Base-by-base conservation (phyloP, 2,329 filamentous ascomycete species). In the Aureobasidium namibiae region DNA sequence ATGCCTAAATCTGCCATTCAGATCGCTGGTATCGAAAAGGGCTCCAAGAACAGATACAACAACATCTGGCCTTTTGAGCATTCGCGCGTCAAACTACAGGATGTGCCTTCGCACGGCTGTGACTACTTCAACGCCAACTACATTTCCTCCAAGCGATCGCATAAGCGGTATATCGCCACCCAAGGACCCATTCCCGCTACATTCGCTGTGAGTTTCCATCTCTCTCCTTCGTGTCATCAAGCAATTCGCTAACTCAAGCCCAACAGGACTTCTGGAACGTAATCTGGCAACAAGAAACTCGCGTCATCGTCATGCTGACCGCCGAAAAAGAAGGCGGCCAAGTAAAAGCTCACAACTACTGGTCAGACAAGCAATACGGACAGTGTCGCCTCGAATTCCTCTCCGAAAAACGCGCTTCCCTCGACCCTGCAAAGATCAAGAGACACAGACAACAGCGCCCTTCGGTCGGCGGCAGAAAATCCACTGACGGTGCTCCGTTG, bases 11-110 rank as follows among this genome's bases (percentile, higher is more conserved):
- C 50, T 1, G 18, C 24, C 4, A 82, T 95, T 8, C 87, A 90
- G 66, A 84, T 99, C 54, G 94, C 89, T 0, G 94, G 94, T 8
- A 88, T 99, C 31, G 94, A 99, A 68, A 94, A 96, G 72, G 94
- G 94, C 8, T 84, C 81, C 18, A 97, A 97, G 77, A 99, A 99
- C 67, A 84, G 94, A 9, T 99, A 99, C 77, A 97, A 96, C 76
- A 95, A 96, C 66, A 96, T 97, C 59, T 86, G 95, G 74, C 94
- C 94, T 0, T 99, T 95, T 70, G 92, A 97, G 68, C 94, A 99
- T 72, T 86, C 90, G 2, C 80, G 94, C 61, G 94, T 99, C 57
- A 90, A 84, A 64, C 74, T 99, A 48, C 80, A 88, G 64, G 83
- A 84, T 42, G 83, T 87, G 36, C 76, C 81, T 0, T 76, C 81